These are phyloP conservation scores for Botryotinia convoluta DNA, from an alignment of 2,329 filamentous ascomycete species.

Conservation along the genomic window DNA sequence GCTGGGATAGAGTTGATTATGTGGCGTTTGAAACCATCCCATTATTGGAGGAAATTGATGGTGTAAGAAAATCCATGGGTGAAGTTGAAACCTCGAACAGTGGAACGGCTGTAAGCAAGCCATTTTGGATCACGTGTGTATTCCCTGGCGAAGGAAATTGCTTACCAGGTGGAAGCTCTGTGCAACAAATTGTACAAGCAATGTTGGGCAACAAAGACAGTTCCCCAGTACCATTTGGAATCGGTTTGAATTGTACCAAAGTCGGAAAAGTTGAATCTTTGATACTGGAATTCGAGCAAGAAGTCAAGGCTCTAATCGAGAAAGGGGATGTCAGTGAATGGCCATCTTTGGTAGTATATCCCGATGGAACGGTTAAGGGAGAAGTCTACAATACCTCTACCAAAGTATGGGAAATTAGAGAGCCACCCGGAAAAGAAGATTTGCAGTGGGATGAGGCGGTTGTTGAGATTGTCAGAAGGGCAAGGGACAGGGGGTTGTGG, in stretches of 20 bases:
- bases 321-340: slow-evolving; percentile 40
- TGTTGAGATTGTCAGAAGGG: slow-evolving; percentile 38
- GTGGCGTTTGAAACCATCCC: slow-evolving; percentile 67
- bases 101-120: slow-evolving; percentile 8
- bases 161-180: slow-evolving; percentile 55
- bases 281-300: slow-evolving; percentile 53
- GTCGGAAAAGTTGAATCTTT: slow-evolving; percentile 58
- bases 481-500: slow-evolving; percentile 31
- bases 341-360: slow-evolving; percentile 62
- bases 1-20: slow-evolving; percentile 45
- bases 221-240: slow-evolving; percentile 51
- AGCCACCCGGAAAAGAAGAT: slow-evolving; percentile 9
- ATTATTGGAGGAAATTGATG: slow-evolving; percentile 58
- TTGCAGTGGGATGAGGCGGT: slow-evolving; percentile 41
- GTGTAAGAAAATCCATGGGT: slow-evolving; percentile 48
- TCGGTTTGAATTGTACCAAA: slow-evolving; percentile 70
- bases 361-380: slow-evolving; percentile 63
- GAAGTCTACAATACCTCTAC: slow-evolving; percentile 65
- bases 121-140: slow-evolving; percentile 60
- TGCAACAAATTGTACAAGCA: slow-evolving; percentile 44
- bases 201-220: slow-evolving; percentile 36
- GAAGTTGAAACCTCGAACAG: slow-evolving; percentile 3
- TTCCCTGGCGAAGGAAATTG: slow-evolving; percentile 54
- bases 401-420: slow-evolving; percentile 53
- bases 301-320: slow-evolving; percentile 42